Evolutionary conservation across 805 yeast species (phyloP), one percentile per base, ranked within the genome.

Genomic region (Wickerhamiella azyma): DNA sequence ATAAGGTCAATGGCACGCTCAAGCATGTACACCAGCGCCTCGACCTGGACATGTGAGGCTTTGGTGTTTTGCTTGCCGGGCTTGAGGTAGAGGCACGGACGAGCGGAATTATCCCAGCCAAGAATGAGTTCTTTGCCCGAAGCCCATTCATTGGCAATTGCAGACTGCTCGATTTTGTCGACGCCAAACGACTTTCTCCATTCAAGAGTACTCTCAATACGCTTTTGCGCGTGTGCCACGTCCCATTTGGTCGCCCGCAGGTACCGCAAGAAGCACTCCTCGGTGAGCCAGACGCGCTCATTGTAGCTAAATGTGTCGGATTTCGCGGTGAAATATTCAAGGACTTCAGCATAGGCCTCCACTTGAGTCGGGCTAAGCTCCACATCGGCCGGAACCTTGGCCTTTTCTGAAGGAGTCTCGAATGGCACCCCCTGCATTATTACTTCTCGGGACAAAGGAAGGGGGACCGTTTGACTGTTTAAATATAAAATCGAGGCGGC

Each of bases 31-130:
- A 92, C 97, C 60, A 92, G 69, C 61, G 86, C 96, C 64, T 92
- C 94, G n/a, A 92, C 96, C 60, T 92, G 99, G 55, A 89, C 74
- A 51, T 77, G 81, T 1, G 92, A 76, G 2, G 92, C 77, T 58
- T 85, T 84, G 13, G 99, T 92, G 66, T 92, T 92, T 65, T 92
- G 98, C 60, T 94, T 75, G 11, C 97, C 97, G 0, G 95, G 94
- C 62, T 84, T 82, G 60, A 92, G 70, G 62, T 89, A 89, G 30
- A 92, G 66, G 58, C 96, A 89, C 4, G 98, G 97, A 60, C 99
- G 76, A 19, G 81, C 73, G 57, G 82, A 86, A 55, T 80, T 81
- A 59, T 92, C 98, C 59, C 68, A 92, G 18, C 99, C 99, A 40
- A 92, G 66, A 44, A 89, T 79, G 19, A 89, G 81, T 63, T 89